Percentiles rank a stretch among this genome's conserved stretches.
phyloP scores from a whole-genome alignment of 106 monocot species.

The Dendrobium huoshanense region DNA sequence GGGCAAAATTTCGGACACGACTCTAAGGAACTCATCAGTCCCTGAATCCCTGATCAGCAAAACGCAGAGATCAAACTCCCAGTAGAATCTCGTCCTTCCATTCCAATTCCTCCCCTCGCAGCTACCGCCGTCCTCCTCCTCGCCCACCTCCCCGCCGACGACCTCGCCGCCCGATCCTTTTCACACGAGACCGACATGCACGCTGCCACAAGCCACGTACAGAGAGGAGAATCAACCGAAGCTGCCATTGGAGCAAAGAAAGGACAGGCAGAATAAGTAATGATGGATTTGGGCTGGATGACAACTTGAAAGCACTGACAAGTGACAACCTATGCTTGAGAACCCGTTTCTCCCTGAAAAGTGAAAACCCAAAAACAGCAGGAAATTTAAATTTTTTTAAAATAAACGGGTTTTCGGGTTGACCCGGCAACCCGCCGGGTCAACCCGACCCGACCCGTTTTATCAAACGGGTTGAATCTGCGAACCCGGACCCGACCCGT shows the following conservation, averaged over 20 bases:
- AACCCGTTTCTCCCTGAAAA: too few relatives aligned
- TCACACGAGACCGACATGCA: conserved; percentile 23
- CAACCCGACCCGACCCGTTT: too few relatives aligned
- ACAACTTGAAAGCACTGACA: too few relatives aligned
- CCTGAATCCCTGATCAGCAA: conserved; percentile 1
- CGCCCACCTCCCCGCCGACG: conserved; percentile 3
- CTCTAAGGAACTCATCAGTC: conserved; percentile 6
- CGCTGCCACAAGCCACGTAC: conserved; percentile 24
- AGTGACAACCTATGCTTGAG: too few relatives aligned
- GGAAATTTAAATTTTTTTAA: too few relatives aligned
- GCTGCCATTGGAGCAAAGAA: background rate
- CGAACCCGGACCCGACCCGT: too few relatives aligned
- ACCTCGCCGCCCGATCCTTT: conserved; percentile 9
- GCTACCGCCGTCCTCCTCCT: background rate
- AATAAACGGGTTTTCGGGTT: too few relatives aligned
- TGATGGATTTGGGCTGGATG: background rate
- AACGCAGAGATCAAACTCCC: background rate
- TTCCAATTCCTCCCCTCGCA: background rate
- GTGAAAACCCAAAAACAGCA: fast-evolving
- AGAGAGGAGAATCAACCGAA: conserved; percentile 15
- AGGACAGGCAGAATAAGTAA: background rate
- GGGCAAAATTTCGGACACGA: conserved; percentile 1
- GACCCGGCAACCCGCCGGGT: too few relatives aligned
- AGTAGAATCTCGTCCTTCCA: background rate
- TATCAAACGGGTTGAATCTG: too few relatives aligned